Conservation (phyloP, 345 rosid species). For the Clarkia xantiana region DNA sequence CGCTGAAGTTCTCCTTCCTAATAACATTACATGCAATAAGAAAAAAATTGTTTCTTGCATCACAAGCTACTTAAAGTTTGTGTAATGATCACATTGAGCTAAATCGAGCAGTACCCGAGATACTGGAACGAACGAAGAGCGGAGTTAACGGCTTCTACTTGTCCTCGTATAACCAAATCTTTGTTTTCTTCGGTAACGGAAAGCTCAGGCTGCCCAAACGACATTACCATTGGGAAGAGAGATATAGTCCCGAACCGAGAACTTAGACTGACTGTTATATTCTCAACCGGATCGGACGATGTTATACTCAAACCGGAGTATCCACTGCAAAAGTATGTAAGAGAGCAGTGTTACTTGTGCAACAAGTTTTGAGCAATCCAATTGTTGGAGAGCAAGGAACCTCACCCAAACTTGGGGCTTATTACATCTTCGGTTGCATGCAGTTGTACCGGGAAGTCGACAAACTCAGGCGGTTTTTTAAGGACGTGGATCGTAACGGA, state of each 20-base stretch:
- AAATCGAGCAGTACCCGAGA: conserved; percentile 47
- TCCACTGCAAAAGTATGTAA: conserved; percentile 30
- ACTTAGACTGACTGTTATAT: conserved; percentile 47
- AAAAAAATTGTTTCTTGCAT: neutral
- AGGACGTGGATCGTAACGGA: conserved; percentile 41
- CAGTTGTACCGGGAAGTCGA: conserved; percentile 42
- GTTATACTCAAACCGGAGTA: conserved; percentile 52
- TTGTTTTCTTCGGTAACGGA: conserved; percentile 25
- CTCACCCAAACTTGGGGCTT: conserved; percentile 61
- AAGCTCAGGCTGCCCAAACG: conserved; percentile 50
- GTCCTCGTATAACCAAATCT: conserved; percentile 48
- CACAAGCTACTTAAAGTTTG: neutral
- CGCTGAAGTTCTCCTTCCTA: conserved; percentile 71
- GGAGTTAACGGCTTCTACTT: conserved; percentile 44
- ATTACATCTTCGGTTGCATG: conserved; percentile 68
- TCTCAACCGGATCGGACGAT: conserved; percentile 53
- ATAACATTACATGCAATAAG: neutral
- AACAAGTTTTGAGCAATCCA: neutral
- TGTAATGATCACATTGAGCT: neutral
- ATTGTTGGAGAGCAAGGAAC: neutral
- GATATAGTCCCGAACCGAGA: conserved; percentile 44
- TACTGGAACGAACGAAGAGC: conserved; percentile 65
- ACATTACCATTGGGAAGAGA: conserved; percentile 55
- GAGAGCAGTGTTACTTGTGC: neutral
- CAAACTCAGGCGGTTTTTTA: conserved; percentile 74